Conservation (phyloP, 495 filamentous ascomycete genomes). For the Aspergillus funiculosus region DNA sequence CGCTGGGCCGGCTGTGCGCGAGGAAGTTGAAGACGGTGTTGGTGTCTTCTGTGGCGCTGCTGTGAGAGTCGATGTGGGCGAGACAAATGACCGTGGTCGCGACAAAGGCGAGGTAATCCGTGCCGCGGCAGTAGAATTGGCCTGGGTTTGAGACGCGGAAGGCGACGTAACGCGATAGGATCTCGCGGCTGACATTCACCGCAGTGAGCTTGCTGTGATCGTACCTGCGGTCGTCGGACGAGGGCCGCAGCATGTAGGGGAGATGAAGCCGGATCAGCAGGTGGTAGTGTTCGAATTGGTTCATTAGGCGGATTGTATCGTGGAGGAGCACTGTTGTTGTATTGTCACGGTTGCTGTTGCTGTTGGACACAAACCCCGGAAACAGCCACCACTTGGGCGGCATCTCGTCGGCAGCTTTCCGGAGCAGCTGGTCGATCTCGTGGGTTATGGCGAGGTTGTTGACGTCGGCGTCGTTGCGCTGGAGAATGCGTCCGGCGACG, state of each 20-base stretch:
- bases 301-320: constrained; percentile 20
- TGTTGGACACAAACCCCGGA: constrained; percentile 2
- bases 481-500: constrained; percentile 37
- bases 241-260: constrained; percentile 26
- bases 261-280: constrained; percentile 29
- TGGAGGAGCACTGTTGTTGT: background rate
- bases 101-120: constrained; percentile 48
- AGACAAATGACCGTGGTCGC: constrained; percentile 34
- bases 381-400: constrained; percentile 37
- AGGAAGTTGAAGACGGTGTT: constrained; percentile 21
- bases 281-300: constrained; percentile 39
- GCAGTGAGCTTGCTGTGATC: constrained; percentile 35
- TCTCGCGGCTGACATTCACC: constrained; percentile 42
- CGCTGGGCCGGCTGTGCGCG: constrained; percentile 34
- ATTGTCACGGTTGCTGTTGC: background rate
- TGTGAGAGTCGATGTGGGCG: constrained; percentile 25
- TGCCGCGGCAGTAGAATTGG: constrained; percentile 41
- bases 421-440: constrained; percentile 40
- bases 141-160: constrained; percentile 30
- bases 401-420: constrained; percentile 32
- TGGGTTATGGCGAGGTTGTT: constrained; percentile 22
- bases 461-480: constrained; percentile 32
- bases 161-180: constrained; percentile 39
- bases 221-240: constrained; percentile 14
- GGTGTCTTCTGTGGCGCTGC: constrained; percentile 7